Evolutionary conservation across 805 yeast genomes (phyloP), one percentile per base, ranked within the genome.

Genomic region (Vanderwaltozyma tropicalis): DNA sequence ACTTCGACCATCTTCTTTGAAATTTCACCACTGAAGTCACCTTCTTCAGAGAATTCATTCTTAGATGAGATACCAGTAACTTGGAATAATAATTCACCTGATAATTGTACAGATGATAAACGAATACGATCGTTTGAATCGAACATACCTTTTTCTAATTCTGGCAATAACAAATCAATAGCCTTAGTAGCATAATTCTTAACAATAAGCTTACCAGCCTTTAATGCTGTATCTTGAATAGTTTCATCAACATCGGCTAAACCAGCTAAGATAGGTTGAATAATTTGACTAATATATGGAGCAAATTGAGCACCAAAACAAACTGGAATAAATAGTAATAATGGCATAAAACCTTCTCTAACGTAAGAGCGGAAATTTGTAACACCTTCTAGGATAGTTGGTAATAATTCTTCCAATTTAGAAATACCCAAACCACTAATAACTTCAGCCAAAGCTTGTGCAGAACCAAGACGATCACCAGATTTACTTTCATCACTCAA

Each of bases 401-500:
- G 98, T 42, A 92, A 64, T 53, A 88, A 62, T 53, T 87, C 96
- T 48, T 92, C 98, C 55, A 92, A 71, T 52, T 87, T 87, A 45
- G 76, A 62, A 34, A 86, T 62, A 49, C 99, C 98, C 38, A 92
- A 71, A 46, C 98, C 98, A 51, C 85, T 79, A 39, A 87, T 74
- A 44, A 92, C 95, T 63, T 92, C 99, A 14, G 96, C 76, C 40
- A 92, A 71, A 2, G 95, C 97, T 66, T 92, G 98, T 0, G 97
- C 98, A 36, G 95, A 82, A 41, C 99, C 99, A 42, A 92, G 72
- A 47, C 96, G 76, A 56, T 92, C 97, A 43, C 96, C 96, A 8
- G 86, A 73, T 52, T 76, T 80, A 13, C 69, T 44, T 44, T 80
- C 86, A 55, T 88, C 96, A 51, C 78, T 73, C 43, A 92, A 69